Base-by-base conservation (phyloP, 2,329 filamentous ascomycete genomes). In the Pseudocercospora musae region DNA sequence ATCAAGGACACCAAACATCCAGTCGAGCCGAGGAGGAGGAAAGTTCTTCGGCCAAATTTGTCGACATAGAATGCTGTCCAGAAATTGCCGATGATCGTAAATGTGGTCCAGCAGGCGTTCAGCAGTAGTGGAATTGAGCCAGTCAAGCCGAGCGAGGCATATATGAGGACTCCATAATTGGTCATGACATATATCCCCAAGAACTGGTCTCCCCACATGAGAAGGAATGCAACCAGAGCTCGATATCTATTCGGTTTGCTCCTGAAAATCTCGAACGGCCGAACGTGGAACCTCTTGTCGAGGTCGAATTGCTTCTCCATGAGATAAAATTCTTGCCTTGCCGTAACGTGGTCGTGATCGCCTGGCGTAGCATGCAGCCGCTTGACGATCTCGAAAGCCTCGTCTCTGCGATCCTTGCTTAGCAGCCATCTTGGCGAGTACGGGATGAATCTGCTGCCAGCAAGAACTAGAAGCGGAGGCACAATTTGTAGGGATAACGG, bases 291-390 rank as follows among this genome's bases (percentile, higher is more conserved):
- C 29, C 73, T 68, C 8, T 69, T 69, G 57, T 81, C 76, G 3
- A 80, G 68, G 48, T 79, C 77, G 40, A 76, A 73, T 63, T 83
- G 79, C 57, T 77, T 76, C 64, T 76, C 73, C 70, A 81, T 80
- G 54, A 78, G 74, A 63, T 76, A 76, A 66, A 81, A 81, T 44
- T 77, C 76, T 27, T 76, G 75, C 10, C 73, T 67, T 20, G 77
- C 77, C 11, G 73, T 67, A 11, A 69, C 64, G 10, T 80, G 72
- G 27, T 81, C 70, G 3, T 74, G 74, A 50, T 78, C 76, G 33
- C 72, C 72, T 5, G 76, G 73, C 4, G 74, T 76, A 20, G 73
- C 73, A 66, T 84, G 80, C 15, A 84, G 73, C 0, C 75, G 71
- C 27, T 76, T 80, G 5, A 90, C 78, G 23, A 76, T 72, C 0